phyloP scores from a whole-genome alignment of 306 rosid species.

The Quercus dentata region DNA sequence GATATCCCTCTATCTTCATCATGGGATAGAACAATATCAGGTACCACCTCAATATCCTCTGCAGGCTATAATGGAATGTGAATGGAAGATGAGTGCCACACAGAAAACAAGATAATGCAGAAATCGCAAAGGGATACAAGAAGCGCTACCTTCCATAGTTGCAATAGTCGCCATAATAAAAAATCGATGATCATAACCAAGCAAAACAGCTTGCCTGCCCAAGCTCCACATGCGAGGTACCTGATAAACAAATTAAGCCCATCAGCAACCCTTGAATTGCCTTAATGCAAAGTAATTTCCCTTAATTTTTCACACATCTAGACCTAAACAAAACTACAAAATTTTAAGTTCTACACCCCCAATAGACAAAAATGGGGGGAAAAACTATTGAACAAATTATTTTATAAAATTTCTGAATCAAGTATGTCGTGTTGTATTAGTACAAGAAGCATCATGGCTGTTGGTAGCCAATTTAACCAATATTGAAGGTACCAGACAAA shows the following conservation, averaged over 20 bases:
- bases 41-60: conserved; percentile 62
- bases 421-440: neutral
- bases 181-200: conserved; percentile 83
- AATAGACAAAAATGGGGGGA: too few relatives aligned
- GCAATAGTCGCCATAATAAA: conserved; percentile 68
- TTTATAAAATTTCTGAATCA: too few relatives aligned
- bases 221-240: conserved; percentile 78
- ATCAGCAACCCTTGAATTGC: conserved; percentile 7
- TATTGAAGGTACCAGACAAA: neutral
- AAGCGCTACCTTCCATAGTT: conserved; percentile 62
- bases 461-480: neutral
- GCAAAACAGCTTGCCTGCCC: conserved; percentile 92
- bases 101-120: neutral
- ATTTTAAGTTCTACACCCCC: too few relatives aligned
- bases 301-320: too few relatives aligned
- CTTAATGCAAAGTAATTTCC: too few relatives aligned
- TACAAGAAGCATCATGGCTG: neutral
- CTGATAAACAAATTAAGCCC: conserved; percentile 34
- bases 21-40: conserved; percentile 38
- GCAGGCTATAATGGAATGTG: conserved; percentile 45
- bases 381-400: too few relatives aligned
- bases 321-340: too few relatives aligned
- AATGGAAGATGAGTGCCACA: conserved; percentile 2
- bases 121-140: conserved; percentile 7
- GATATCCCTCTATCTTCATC: conserved; percentile 27